Conservation (phyloP, 768 basidiomycete species). For the Boletus rubescentipes region DNA sequence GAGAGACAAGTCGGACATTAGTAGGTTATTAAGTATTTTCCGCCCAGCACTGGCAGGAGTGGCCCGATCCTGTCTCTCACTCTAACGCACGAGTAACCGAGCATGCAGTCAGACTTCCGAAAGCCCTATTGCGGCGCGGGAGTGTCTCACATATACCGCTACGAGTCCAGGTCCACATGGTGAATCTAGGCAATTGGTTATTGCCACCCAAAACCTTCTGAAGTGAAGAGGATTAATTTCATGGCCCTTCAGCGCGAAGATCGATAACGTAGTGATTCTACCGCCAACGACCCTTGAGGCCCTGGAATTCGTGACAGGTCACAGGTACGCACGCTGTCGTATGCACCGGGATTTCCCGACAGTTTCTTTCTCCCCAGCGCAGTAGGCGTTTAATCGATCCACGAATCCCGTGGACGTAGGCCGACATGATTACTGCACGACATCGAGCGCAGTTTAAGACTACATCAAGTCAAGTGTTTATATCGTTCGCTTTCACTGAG, state of each 20-base stretch:
- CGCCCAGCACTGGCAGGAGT: too few relatives aligned
- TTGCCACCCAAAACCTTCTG: slow-evolving; percentile 9
- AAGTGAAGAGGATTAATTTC: slow-evolving; percentile 5
- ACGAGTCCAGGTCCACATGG: neutral
- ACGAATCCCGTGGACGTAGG: neutral
- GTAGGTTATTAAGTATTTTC: too few relatives aligned
- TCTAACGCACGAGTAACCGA: slow-evolving; percentile 11
- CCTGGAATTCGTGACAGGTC: slow-evolving; percentile 4
- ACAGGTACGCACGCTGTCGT: neutral
- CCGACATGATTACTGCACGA: neutral
- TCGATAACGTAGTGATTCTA: slow-evolving; percentile 8
- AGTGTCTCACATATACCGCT: neutral
- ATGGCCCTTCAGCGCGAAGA: slow-evolving; percentile 5
- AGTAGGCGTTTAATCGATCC: slow-evolving; percentile 1
- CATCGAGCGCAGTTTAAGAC: neutral
- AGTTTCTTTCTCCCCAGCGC: neutral
- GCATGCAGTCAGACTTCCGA: slow-evolving; percentile 2
- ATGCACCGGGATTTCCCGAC: slow-evolving; percentile 1
- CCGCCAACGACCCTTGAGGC: slow-evolving; percentile 4
- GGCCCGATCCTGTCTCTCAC: neutral
- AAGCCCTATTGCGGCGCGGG: neutral
- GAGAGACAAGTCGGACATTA: too few relatives aligned
- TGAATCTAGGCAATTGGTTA: slow-evolving; percentile 4
- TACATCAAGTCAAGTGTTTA: neutral
- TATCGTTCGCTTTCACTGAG: neutral